Evolutionary conservation across 768 basidiomycete genomes (phyloP), one percentile per base, ranked within the genome.

Genomic region (Boletellus ananas): DNA sequence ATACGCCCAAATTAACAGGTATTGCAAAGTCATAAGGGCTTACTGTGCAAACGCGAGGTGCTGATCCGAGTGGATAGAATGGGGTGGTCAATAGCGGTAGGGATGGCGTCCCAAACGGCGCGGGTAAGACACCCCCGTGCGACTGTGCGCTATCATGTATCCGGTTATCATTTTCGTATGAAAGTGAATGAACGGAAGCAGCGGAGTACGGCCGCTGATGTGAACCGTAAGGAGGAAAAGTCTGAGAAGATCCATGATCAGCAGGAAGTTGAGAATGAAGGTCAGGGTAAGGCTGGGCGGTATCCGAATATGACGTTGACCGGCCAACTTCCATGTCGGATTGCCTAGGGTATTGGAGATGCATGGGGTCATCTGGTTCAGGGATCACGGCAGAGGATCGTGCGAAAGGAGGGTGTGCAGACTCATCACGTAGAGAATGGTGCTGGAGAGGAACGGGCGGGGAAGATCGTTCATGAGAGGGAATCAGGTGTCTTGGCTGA

Each of bases 401-500:
- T 43, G 52, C 23, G 34, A 48, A 17, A 34, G 56, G 34, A 31
- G 50, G 34, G 21, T 51, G 55, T 14, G 41, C 20, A 16, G 63
- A 34, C 29, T 51, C 51, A 39, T 63, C 52, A 12, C 37, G 51
- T 20, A 47, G 21, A 38, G 52, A 21, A 18, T 39, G 50, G 11
- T 54, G 53, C 34, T 50, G 63, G 43, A 31, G 27, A 34, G 51
- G 33, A 29, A 40, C 11, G 16, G 51, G 49, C 12, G 49, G 66
- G 34, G 61, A 62, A 7, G 72, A 69, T 42, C 63, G 65, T 55
- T 66, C 65, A 20, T 64, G 66, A 16, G 55, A 40, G 21, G 54
- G 57, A 16, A 37, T 45, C 11, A 57, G 53, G 33, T 58, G 58
- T n/a, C 59, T 55, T 20, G 50, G 52, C 42, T 52, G 56, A 33